Evolutionary conservation across 23 red algal species (phyloP).

Genomic region (Agarophyton chilense): DNA sequence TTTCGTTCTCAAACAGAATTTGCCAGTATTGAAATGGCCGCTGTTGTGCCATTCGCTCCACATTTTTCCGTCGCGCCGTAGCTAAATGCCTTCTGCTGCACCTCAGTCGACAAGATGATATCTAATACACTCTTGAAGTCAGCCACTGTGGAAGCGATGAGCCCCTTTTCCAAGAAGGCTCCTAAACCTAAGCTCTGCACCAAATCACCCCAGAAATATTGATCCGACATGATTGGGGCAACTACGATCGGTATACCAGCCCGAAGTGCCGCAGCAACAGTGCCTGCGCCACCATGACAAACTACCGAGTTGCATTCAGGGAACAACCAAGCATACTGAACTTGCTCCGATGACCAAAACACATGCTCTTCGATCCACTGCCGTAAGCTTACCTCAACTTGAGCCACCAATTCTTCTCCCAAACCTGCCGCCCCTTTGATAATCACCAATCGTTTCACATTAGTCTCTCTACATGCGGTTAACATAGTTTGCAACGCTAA

Average conservation of each 20-base stretch:
- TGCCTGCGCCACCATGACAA: constrained; percentile 40
- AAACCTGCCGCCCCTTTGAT: neutral
- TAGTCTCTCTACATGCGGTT: neutral
- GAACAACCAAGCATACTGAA: constrained; percentile 37
- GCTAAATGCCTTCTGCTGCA: neutral
- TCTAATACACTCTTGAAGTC: neutral
- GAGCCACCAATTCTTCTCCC: neutral
- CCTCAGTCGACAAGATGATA: neutral
- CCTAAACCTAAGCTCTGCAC: neutral
- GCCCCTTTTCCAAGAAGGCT: neutral
- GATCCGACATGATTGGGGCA: constrained; percentile 38
- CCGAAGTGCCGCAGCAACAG: constrained; percentile 29
- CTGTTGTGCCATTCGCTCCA: neutral
- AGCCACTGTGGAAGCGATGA: neutral
- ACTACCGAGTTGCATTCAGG: neutral
- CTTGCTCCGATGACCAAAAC: constrained; percentile 3
- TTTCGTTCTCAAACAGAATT: neutral
- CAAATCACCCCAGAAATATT: constrained; percentile 43
- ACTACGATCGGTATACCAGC: constrained; percentile 30
- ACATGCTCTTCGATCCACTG: constrained; percentile 34
- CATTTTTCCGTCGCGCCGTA: neutral
- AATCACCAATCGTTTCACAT: neutral
- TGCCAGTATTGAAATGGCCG: neutral
- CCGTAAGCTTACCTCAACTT: neutral
- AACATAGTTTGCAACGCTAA: neutral